Conservation (phyloP, 2,329 filamentous ascomycete genomes). For the Fonsecaea monophora region DNA sequence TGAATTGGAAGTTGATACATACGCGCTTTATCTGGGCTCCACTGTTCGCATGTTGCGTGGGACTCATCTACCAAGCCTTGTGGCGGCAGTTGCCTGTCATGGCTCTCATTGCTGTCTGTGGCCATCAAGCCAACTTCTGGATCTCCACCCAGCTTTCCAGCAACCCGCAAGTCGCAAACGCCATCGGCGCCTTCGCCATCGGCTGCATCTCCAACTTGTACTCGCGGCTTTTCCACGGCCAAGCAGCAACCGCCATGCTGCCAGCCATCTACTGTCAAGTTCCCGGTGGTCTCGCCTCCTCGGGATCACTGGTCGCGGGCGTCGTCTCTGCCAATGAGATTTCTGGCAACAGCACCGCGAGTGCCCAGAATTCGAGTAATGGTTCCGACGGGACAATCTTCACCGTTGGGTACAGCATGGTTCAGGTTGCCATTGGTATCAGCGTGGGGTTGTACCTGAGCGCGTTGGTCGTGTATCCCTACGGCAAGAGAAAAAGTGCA, state of each 20-base stretch:
- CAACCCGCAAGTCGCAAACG: slow-evolving; percentile 77
- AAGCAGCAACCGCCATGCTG: slow-evolving; percentile 83
- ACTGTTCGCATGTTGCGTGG: slow-evolving; percentile 73
- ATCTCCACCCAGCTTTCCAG: slow-evolving; percentile 68
- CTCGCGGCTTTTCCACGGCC: slow-evolving; percentile 72
- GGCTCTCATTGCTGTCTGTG: slow-evolving; percentile 73
- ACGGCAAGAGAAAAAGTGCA: slow-evolving; percentile 54
- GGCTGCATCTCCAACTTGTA: slow-evolving; percentile 81
- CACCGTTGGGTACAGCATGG: slow-evolving; percentile 55
- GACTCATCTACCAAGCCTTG: slow-evolving; percentile 81
- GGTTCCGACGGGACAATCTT: slow-evolving; percentile 46
- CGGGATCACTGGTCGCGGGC: slow-evolving; percentile 63
- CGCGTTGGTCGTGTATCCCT: slow-evolving; percentile 54
- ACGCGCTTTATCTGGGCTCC: slow-evolving; percentile 75
- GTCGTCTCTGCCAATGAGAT: slow-evolving; percentile 57
- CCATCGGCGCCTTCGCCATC: slow-evolving; percentile 76
- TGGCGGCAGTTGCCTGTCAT: slow-evolving; percentile 79
- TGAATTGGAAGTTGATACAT: slow-evolving; percentile 48
- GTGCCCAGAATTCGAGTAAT: slow-evolving; percentile 30
- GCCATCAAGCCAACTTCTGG: slow-evolving; percentile 79
- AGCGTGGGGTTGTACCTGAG: slow-evolving; percentile 56
- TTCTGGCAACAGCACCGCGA: slow-evolving; percentile 44
- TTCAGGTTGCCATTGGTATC: slow-evolving; percentile 56
- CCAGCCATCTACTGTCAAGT: slow-evolving; percentile 81
- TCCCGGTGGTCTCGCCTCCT: slow-evolving; percentile 65